phyloP scores from a whole-genome alignment of 345 rosid species.

The Bruguiera sexangula region DNA sequence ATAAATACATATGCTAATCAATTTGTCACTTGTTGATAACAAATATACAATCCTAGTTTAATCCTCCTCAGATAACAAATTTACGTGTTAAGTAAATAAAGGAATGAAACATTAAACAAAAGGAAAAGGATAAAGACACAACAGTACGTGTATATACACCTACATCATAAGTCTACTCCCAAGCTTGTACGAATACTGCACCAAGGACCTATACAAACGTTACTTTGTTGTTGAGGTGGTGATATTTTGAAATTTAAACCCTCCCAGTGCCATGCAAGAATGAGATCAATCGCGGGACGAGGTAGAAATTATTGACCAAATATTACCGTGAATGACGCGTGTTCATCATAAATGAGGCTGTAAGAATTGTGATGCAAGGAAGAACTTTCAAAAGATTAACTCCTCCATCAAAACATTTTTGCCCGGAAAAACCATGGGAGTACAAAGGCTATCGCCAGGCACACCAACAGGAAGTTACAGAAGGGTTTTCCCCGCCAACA shows the following conservation, averaged over 20 bases:
- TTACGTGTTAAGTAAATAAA: neutral
- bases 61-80: neutral
- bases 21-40: neutral
- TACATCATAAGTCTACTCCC: too few species aligned
- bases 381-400: constrained; percentile 4
- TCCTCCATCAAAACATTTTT: constrained; percentile 39
- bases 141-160: too few species aligned
- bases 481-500: constrained; percentile 70
- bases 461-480: constrained; percentile 70
- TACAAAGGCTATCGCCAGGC: constrained; percentile 64
- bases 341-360: neutral
- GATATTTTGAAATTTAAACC: neutral
- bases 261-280: neutral
- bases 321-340: neutral
- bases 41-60: neutral
- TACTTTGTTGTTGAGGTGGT: too few species aligned
- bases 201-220: neutral
- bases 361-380: constrained; percentile 1
- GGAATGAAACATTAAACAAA: neutral
- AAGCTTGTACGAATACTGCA: neutral
- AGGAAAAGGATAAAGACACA: neutral
- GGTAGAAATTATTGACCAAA: neutral
- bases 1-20: neutral
- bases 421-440: constrained; percentile 70
- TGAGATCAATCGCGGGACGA: too few species aligned